phyloP scores from a whole-genome alignment of 495 filamentous ascomycete genomes.

The Neurospora pannonica region DNA sequence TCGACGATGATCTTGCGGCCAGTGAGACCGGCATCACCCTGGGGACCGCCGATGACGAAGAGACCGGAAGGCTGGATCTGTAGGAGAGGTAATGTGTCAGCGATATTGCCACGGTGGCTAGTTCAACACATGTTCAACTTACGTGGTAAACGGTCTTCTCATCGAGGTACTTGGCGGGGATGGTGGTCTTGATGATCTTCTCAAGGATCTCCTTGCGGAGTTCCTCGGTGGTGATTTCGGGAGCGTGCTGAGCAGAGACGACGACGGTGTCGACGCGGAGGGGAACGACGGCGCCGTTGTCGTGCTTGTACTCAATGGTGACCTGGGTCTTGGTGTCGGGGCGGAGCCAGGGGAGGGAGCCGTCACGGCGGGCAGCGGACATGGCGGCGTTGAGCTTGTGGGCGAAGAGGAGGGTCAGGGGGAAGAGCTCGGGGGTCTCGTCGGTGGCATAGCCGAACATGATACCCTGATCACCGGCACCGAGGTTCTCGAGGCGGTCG shows the following conservation, averaged over 20 bases:
- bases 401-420: conserved; percentile 82
- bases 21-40: conserved; percentile 97
- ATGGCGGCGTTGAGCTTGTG: conserved; percentile 95
- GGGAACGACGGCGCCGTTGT: conserved; percentile 87
- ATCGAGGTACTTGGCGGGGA: conserved; percentile 84
- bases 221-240: conserved; percentile 82
- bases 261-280: conserved; percentile 92
- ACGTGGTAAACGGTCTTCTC: conserved; percentile 91
- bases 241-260: conserved; percentile 88
- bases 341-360: conserved; percentile 83
- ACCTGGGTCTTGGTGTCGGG: conserved; percentile 99
- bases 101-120: not conserved
- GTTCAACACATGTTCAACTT: conserved; percentile 18
- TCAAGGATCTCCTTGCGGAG: conserved; percentile 91
- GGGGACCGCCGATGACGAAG: conserved; percentile 98
- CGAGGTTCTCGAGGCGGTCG: conserved; percentile 90
- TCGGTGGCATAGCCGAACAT: conserved; percentile 99
- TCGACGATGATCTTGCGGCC: conserved; percentile 99
- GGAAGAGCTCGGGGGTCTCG: conserved; percentile 95
- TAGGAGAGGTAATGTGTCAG: conserved; percentile 15
- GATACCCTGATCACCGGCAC: conserved; percentile 99
- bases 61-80: conserved; percentile 94
- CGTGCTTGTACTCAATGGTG: conserved; percentile 96
- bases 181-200: conserved; percentile 92
- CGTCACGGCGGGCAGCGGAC: conserved; percentile 77